A percentile compares a stretch with the other conserved stretches of the same genome.
These are phyloP conservation scores for Debaryomyces maramus DNA, from an alignment of 805 yeast genomes.

Conservation along the genomic window DNA sequence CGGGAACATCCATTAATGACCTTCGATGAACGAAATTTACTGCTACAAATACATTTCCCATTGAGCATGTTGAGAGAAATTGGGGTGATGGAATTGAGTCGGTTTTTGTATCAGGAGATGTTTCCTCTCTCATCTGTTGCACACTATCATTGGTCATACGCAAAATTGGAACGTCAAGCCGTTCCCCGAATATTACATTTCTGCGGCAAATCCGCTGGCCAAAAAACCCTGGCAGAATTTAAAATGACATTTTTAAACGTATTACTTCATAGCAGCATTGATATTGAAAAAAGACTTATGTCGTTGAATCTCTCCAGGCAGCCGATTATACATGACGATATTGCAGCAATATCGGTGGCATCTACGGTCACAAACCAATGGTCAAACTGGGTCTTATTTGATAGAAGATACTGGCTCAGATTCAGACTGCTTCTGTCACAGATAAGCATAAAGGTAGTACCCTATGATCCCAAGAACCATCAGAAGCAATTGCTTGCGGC, in stretches of 20 bases:
- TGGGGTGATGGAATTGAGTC: slow-evolving; percentile 20
- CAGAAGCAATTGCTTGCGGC: not conserved
- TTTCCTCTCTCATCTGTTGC: slow-evolving; percentile 31
- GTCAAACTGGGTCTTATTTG: slow-evolving; percentile 38
- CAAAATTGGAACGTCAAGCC: slow-evolving; percentile 34
- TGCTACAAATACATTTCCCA: not conserved
- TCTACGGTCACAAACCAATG: slow-evolving; percentile 10
- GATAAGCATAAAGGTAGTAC: slow-evolving; percentile 10
- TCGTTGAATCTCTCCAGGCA: slow-evolving; percentile 18
- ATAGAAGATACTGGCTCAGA: slow-evolving; percentile 41
- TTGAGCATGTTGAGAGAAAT: not conserved
- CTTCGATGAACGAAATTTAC: not conserved
- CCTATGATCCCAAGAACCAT: slow-evolving; percentile 12
- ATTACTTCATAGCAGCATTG: slow-evolving; percentile 13
- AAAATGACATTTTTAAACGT: slow-evolving; percentile 25
- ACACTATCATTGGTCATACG: slow-evolving; percentile 41
- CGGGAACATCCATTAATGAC: not conserved
- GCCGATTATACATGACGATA: slow-evolving; percentile 18
- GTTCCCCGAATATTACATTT: slow-evolving; percentile 23
- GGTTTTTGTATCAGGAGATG: slow-evolving; percentile 27
- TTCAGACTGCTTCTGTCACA: slow-evolving; percentile 5
- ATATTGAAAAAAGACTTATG: slow-evolving; percentile 7
- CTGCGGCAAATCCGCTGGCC: slow-evolving; percentile 2
- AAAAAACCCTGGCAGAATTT: not conserved
- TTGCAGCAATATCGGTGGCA: not conserved